Base-by-base conservation (phyloP, 805 yeast species). In the Myxozyma neotropica region DNA sequence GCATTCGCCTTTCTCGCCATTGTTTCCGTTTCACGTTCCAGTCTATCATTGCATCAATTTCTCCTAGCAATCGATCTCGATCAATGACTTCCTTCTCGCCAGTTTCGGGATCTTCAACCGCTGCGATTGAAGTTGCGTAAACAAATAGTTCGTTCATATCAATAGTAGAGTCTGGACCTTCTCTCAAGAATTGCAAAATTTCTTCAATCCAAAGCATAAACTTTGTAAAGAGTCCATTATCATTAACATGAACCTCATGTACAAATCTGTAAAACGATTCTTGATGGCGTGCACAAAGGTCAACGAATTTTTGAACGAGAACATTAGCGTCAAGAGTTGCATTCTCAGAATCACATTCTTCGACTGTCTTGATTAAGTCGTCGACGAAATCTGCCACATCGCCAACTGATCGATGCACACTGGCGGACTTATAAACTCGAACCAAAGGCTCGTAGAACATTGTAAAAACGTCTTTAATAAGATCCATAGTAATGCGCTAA, bases 221-320 rank as follows among this genome's bases (percentile, higher is more conserved):
- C 3, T 84, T 84, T 52, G 85, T 83, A 74, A 93, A 93, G 4
- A 93, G 74, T 3, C 84, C 82, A 38, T 83, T 77, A 69, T 93
- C 98, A 64, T 88, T 83, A n/a, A 79, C 62, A 72, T 92, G 91
- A n/a, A 91, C 82, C 54, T 87, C 85, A 69, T 89, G 93, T 58
- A 93, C 78, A 69, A 93, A 94, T 54, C 76, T 76, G 77, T 89
- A 89, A 49, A 89, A 79, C 12, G 85, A 78, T 57, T 82, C 84
- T 65, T 89, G 88, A 71, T 92, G 96, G 29, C 82, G 81, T 44
- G 84, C 84, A 43, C 90, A 80, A 19, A 93, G 74, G 10, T 77
- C 77, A 70, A 87, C 82, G 40, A 93, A 81, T 44, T 81, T 79
- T 63, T 84, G 81, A 35, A 89, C 92, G 61, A 88, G 80, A 63